phyloP scores from a whole-genome alignment of 768 basidiomycete species.

The Lactarius tabidus region DNA sequence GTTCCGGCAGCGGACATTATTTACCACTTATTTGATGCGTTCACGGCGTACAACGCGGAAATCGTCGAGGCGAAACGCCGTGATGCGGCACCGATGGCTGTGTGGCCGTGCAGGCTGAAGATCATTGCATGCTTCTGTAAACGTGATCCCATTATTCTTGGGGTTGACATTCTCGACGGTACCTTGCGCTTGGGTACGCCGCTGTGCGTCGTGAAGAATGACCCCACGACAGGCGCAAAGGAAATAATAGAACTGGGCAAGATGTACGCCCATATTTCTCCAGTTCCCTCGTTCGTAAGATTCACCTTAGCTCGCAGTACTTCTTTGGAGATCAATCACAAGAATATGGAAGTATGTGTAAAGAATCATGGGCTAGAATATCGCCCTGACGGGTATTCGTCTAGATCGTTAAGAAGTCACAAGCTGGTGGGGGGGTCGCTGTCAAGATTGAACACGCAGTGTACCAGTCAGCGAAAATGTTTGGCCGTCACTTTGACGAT shows the following conservation, averaged over 20 bases:
- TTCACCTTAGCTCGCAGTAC: constrained; percentile 49
- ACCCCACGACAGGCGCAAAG: constrained; percentile 82
- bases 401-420: constrained; percentile 86
- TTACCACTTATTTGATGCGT: constrained; percentile 95
- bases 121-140: constrained; percentile 93
- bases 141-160: constrained; percentile 95
- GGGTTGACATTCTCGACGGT: constrained; percentile 94
- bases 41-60: constrained; percentile 90
- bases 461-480: constrained; percentile 93
- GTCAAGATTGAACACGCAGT: constrained; percentile 98
- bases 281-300: neutral
- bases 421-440: constrained; percentile 94
- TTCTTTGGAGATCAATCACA: constrained; percentile 97
- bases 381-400: constrained; percentile 2
- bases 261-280: constrained; percentile 55
- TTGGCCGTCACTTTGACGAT: constrained; percentile 92
- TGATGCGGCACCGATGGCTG: constrained; percentile 91
- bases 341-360: constrained; percentile 63
- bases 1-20: constrained; percentile 83
- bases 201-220: constrained; percentile 90
- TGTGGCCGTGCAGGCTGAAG: constrained; percentile 95
- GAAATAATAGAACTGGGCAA: constrained; percentile 91
- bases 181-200: constrained; percentile 90
- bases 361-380: neutral
- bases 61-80: constrained; percentile 88